phyloP scores from a whole-genome alignment of 2,329 filamentous ascomycete species.

The Acrodontium crateriforme region DNA sequence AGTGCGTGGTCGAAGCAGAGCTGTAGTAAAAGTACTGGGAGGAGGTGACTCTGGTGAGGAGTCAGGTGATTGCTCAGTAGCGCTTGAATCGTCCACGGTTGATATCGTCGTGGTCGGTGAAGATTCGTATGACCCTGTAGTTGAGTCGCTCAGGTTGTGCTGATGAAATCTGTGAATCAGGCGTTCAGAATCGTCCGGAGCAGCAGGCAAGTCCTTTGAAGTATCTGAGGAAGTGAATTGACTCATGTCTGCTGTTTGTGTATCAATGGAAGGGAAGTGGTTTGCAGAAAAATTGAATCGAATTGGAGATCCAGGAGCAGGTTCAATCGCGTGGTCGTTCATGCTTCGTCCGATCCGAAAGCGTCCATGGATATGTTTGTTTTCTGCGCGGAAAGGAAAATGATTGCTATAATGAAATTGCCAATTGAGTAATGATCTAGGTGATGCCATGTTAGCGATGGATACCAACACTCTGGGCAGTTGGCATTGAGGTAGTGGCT shows the following conservation, averaged over 20 bases:
- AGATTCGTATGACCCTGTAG: constrained; percentile 78
- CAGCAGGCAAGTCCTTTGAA: constrained; percentile 5
- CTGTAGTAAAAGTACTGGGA: constrained; percentile 52
- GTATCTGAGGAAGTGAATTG: constrained; percentile 4
- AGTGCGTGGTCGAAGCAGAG: constrained; percentile 35
- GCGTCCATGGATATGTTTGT: constrained; percentile 11
- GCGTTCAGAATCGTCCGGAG: constrained; percentile 13
- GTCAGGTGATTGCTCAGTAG: constrained; percentile 81
- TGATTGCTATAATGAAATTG: constrained; percentile 11
- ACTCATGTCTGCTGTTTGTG: constrained; percentile 13
- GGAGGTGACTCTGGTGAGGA: constrained; percentile 83
- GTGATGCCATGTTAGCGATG: constrained; percentile 13
- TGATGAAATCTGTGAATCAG: constrained; percentile 37
- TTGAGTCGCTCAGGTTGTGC: constrained; percentile 65
- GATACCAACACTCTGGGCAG: not conserved
- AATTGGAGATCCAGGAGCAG: constrained; percentile 8
- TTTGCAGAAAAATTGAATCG: constrained; percentile 8
- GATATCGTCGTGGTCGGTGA: constrained; percentile 91
- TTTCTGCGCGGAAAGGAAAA: constrained; percentile 3
- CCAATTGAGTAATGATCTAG: constrained; percentile 17
- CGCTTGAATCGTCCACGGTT: constrained; percentile 78
- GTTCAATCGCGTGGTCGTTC: constrained; percentile 10
- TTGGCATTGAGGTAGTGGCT: not conserved
- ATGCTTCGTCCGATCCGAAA: constrained; percentile 16
- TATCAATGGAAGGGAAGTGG: constrained; percentile 14